phyloP scores from a whole-genome alignment of 169 alveolate species.

The Miamiensis avidus region DNA sequence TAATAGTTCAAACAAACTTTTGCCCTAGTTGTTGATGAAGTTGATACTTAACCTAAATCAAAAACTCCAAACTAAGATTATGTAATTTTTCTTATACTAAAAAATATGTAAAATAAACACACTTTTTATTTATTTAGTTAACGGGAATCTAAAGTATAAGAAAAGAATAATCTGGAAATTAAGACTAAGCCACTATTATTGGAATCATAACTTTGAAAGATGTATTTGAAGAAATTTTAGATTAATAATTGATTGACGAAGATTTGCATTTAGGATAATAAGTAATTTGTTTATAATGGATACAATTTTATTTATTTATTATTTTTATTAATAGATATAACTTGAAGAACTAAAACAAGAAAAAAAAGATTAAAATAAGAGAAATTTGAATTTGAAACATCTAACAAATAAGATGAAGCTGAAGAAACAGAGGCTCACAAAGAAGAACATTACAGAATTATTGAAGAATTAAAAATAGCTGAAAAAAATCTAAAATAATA shows the following conservation, averaged over 20 bases:
- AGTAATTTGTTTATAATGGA: neutral
- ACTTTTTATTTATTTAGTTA: neutral
- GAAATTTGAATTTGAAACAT: no score
- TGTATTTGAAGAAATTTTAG: conserved; percentile 43
- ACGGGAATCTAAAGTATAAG: neutral
- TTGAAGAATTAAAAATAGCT: no score
- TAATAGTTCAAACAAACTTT: neutral
- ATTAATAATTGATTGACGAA: conserved; percentile 39
- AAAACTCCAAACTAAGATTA: no score
- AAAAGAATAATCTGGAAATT: neutral
- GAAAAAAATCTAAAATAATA: no score
- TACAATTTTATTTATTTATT: neutral
- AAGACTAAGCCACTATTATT: neutral
- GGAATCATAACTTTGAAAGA: conserved; percentile 40
- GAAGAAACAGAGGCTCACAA: no score
- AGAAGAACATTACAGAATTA: no score
- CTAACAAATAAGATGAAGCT: no score
- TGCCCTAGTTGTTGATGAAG: neutral
- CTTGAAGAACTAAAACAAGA: no score
- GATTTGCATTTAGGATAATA: conserved; percentile 32
- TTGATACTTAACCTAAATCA: neutral
- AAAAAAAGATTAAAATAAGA: no score
- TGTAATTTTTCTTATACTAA: no score
- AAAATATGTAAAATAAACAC: no score
- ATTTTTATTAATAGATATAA: no score